Conservation (phyloP, 2,329 filamentous ascomycete genomes). For the Cadophora gregata region DNA sequence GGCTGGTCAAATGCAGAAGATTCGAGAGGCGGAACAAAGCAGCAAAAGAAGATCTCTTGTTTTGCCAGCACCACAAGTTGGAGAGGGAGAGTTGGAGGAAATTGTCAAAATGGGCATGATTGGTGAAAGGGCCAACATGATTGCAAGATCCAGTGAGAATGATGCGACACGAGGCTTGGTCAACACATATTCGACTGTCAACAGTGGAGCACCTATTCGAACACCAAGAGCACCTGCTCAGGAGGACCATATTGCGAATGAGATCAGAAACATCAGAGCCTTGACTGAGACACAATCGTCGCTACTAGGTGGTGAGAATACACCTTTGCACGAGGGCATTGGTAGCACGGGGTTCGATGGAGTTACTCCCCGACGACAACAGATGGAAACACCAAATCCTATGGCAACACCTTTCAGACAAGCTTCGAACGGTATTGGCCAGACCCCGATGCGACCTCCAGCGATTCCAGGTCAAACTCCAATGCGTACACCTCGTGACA, state of each 20-base stretch:
- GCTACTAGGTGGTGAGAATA: conserved; percentile 91
- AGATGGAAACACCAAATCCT: conserved; percentile 91
- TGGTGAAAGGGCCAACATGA: conserved; percentile 80
- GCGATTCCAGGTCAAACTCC: conserved; percentile 78
- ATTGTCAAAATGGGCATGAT: conserved; percentile 99
- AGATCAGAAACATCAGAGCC: conserved; percentile 91
- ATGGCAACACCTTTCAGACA: conserved; percentile 86
- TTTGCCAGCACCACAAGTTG: conserved; percentile 87
- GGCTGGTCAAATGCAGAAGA: conserved; percentile 91
- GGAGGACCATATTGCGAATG: conserved; percentile 95
- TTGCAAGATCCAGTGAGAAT: conserved; percentile 81
- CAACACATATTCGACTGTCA: conserved; percentile 83
- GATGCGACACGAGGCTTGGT: conserved; percentile 84
- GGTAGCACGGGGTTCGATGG: conserved; percentile 89
- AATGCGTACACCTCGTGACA: conserved; percentile 86
- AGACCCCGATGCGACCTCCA: conserved; percentile 66
- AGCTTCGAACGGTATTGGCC: conserved; percentile 65
- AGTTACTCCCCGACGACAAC: conserved; percentile 78
- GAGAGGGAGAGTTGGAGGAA: conserved; percentile 91
- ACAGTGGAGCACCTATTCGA: conserved; percentile 84
- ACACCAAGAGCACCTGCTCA: conserved; percentile 91
- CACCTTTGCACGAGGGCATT: conserved; percentile 80
- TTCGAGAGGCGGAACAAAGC: conserved; percentile 94
- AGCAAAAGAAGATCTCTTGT: conserved; percentile 87
- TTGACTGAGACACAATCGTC: conserved; percentile 94